Base-by-base conservation (phyloP, 306 rosid species). In the Castanea crenata region DNA sequence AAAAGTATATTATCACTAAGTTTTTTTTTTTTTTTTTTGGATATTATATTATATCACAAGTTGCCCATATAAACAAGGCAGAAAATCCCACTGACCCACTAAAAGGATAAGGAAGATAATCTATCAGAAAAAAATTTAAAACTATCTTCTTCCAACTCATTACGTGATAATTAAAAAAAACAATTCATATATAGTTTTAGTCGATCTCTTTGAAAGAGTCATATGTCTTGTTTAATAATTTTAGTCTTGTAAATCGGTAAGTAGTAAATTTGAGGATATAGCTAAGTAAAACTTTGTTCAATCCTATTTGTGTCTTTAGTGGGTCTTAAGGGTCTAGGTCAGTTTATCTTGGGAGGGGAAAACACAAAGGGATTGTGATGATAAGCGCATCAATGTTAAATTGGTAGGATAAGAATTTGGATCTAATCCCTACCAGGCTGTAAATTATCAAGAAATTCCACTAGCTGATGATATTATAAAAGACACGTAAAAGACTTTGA, bases 401-500 rank as follows among this genome's bases (percentile, higher is more conserved):
- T 81, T 74, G 76, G 83, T 75, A 83, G 61, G 49, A 69, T 67
- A 58, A 46, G 86, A 76, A 87, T 82, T 79, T 80, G 90, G 79
- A 93, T 91, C 96, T 87, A 87, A 91, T 91, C 89, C 86, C 90
- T 85, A 80, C 80, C 79, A 78, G 79, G 86, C 80, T 63, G 82
- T 80, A 85, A 86, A 75, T 75, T 68, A 74, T 85, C 52, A 62
- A 74, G 83, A 86, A 85, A 74, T 73, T 76, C 84, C 77, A 79
- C 72, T 59, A 71, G 54, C 44, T 83, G 78, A 81, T 79, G 71
- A 81, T 61, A 79, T 80, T 73, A 52, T 73, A 57, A 72, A 55
- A 23, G 55, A 68, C 82, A 59, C 46, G 75, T 74, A 76, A 85
- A 61, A 68, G 74, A 32, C 67, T 65, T 25, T 31, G 38, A 18